Base-by-base conservation (phyloP, 2,329 filamentous ascomycete genomes). In the Cadophora luteo-olivacea region DNA sequence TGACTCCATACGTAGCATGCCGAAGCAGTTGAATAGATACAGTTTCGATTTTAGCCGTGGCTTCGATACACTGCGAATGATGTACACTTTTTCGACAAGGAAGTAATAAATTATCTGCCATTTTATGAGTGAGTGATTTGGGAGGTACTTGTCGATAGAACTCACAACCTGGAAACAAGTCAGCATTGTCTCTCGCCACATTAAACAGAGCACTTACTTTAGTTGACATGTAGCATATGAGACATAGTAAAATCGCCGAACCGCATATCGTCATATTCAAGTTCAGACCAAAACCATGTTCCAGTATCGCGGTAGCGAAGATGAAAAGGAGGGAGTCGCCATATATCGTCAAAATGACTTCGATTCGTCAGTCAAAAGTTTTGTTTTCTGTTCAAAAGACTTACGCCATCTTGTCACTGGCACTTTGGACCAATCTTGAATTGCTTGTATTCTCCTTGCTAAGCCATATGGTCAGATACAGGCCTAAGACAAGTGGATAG, bases 11-110 rank as follows among this genome's bases (percentile, higher is more conserved):
- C 83, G 75, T 1, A 85, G 78, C 82, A 89, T 86, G 36, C 84
- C 86, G 58, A 88, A 83, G 19, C 84, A 85, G 76, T 90, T 90
- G 78, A 89, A 86, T 0, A 86, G 73, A 74, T 88, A 90, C 1
- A 90, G 76, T 72, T 84, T 87, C 4, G 87, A 88, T 68, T 84
- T 82, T 19, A 86, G 72, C 5, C 88, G 68, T 22, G 70, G 62
- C 4, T 38, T 71, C 38, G 52, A 32, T 1, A 72, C 67, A 76
- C 65, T 82, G 83, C 38, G 80, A 77, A 36, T 81, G 80, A 33
- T 84, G 83, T 67, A 71, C 61, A 86, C 87, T 78, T 88, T 89
- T 77, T 90, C 88, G 1, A 88, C 87, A 1, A 90, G 80, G 75
- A 90, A 90, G 36, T 88, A 80, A 74, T 90, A 90, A 24, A 90